These are phyloP conservation scores for Nannizzia gypsea DNA, from an alignment of 2,329 filamentous ascomycete genomes.

Conservation along the genomic window DNA sequence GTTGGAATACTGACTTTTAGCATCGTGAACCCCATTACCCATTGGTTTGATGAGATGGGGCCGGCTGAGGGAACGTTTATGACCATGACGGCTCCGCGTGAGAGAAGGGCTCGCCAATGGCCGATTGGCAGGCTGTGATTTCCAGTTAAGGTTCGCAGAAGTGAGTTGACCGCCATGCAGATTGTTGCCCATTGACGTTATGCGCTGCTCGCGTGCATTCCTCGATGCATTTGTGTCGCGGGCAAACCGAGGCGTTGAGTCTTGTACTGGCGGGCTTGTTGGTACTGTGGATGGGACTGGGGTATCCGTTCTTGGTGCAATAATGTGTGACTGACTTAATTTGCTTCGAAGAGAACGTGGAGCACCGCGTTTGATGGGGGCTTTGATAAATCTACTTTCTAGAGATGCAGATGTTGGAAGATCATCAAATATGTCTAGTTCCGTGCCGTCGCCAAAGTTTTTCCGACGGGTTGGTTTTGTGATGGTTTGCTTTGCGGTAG, in stretches of 20 bases:
- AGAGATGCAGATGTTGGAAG: conserved; percentile 72
- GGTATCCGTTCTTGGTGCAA: conserved; percentile 21
- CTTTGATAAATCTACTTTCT: conserved; percentile 73
- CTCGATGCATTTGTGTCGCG: conserved; percentile 55
- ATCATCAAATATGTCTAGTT: conserved; percentile 89
- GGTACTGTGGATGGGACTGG: conserved; percentile 48
- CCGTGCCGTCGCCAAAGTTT: conserved; percentile 82
- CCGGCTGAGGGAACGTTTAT: conserved; percentile 38
- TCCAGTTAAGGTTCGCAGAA: conserved; percentile 48
- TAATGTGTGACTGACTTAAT: conserved; percentile 33
- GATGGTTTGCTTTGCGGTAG: conserved; percentile 55
- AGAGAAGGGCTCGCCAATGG: conserved; percentile 41
- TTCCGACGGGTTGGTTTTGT: conserved; percentile 58
- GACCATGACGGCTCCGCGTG: conserved; percentile 35
- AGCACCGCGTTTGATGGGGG: conserved; percentile 57
- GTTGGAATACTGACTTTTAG: conserved; percentile 55
- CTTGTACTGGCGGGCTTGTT: conserved; percentile 41
- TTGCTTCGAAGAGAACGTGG: conserved; percentile 50
- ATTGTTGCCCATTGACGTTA: conserved; percentile 33
- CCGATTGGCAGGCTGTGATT: conserved; percentile 41
- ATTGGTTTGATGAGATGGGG: conserved; percentile 85
- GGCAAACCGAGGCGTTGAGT: conserved; percentile 50
- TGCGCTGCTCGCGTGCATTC: conserved; percentile 51
- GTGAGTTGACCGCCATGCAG: conserved; percentile 33
- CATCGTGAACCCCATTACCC: conserved; percentile 56